These are phyloP conservation scores for Gossypium raimondii DNA, from an alignment of 345 rosid species.

Conservation along the genomic window DNA sequence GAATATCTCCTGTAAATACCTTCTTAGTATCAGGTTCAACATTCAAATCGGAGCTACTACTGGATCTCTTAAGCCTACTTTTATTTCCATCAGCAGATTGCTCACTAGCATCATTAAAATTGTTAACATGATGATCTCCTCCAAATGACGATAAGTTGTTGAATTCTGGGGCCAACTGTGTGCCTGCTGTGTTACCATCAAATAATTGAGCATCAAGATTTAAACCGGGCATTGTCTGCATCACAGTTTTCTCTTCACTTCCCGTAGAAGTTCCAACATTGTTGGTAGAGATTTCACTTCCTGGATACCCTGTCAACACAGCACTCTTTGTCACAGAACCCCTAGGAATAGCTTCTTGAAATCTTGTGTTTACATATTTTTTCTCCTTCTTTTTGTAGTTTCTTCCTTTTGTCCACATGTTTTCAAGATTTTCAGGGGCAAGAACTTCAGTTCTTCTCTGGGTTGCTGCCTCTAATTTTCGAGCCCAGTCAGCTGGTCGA, in stretches of 20 bases:
- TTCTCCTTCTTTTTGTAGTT: constrained; percentile 75
- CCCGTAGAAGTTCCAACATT: constrained; percentile 28
- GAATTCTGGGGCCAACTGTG: constrained; percentile 23
- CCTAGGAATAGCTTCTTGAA: constrained; percentile 27
- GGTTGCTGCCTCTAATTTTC: constrained; percentile 70
- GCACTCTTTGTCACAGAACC: constrained; percentile 22
- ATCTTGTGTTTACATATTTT: constrained; percentile 35
- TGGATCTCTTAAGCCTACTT: constrained; percentile 73
- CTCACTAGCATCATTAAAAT: constrained; percentile 23
- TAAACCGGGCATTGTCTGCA: constrained; percentile 31
- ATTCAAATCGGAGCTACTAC: constrained; percentile 70
- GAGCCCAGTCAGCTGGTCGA: constrained; percentile 75
- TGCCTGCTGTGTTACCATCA: constrained; percentile 20
- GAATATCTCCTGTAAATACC: constrained; percentile 46
- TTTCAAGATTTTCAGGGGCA: constrained; percentile 94
- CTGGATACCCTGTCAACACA: constrained; percentile 19
- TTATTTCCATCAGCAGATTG: constrained; percentile 44
- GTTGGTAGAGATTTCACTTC: constrained; percentile 27
- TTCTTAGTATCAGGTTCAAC: constrained; percentile 41
- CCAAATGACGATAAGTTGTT: constrained; percentile 30
- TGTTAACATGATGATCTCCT: constrained; percentile 27
- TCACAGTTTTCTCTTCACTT: constrained; percentile 37
- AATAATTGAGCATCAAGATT: constrained; percentile 36
- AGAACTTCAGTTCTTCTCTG: constrained; percentile 96
- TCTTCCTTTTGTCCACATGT: constrained; percentile 98